Percentiles rank a stretch among this genome's conserved stretches.
Evolutionary conservation across 345 rosid genomes (phyloP).

Genomic region (Aegle marmelos): DNA sequence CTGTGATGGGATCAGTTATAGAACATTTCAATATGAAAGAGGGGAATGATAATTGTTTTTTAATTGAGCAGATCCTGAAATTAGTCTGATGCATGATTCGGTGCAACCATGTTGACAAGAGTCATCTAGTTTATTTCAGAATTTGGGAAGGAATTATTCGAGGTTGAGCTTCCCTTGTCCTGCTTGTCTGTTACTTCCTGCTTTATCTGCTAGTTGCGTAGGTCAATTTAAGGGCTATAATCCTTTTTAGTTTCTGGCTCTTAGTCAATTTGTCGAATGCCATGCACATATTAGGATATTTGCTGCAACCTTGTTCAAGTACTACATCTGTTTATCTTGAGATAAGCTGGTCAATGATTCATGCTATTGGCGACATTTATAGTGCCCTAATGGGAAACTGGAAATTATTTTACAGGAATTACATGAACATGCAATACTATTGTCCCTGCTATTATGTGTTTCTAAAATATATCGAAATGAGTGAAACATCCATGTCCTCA

Average conservation of each 20-base stretch:
- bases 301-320: neutral
- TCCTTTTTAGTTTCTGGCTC: neutral
- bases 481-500: neutral
- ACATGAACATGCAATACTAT: neutral
- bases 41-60: neutral
- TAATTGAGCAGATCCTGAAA: neutral
- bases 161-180: neutral
- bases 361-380: neutral
- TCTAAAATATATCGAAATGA: no score
- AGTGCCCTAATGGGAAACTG: neutral
- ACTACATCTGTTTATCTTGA: neutral
- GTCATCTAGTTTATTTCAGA: neutral
- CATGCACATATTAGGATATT: neutral
- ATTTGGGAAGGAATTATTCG: neutral
- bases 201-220: neutral
- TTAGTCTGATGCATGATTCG: neutral
- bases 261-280: neutral
- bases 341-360: neutral
- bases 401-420: neutral
- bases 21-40: neutral
- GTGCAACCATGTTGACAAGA: neutral
- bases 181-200: neutral
- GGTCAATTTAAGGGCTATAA: neutral
- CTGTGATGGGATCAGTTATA: neutral
- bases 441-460: neutral